Percentiles rank a stretch among this genome's conserved stretches.
phyloP scores from a whole-genome alignment of 768 basidiomycete genomes.

The Boletus coccyginus region DNA sequence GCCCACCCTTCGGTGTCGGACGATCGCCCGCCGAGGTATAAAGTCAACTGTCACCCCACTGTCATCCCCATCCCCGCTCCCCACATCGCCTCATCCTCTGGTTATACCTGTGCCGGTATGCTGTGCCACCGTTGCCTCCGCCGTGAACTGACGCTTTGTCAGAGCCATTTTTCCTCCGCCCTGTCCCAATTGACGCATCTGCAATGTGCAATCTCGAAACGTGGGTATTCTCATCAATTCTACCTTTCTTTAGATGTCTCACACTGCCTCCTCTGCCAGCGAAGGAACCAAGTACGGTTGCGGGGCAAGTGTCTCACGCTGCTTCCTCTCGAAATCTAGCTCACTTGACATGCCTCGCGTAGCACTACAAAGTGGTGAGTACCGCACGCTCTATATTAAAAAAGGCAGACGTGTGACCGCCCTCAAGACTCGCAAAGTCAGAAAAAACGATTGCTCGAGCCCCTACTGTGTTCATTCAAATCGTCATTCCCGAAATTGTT shows the following conservation, averaged over 20 bases:
- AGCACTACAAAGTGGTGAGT: slow-evolving; percentile 72
- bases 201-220: slow-evolving; percentile 58
- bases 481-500: slow-evolving; percentile 40
- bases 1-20: slow-evolving; percentile 12
- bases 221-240: slow-evolving; percentile 33
- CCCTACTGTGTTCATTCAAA: slow-evolving; percentile 40
- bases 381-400: slow-evolving; percentile 27
- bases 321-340: background rate
- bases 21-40: slow-evolving; percentile 28
- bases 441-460: slow-evolving; percentile 34
- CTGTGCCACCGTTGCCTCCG: slow-evolving; percentile 1
- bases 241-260: slow-evolving; percentile 18
- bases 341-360: slow-evolving; percentile 11
- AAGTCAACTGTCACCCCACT: slow-evolving; percentile 21
- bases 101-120: slow-evolving; percentile 15
- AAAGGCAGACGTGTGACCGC: background rate
- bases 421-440: slow-evolving; percentile 33
- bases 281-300: slow-evolving; percentile 76
- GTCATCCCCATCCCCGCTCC: slow-evolving; percentile 11
- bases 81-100: slow-evolving; percentile 10
- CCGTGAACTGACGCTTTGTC: slow-evolving; percentile 4
- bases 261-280: slow-evolving; percentile 40
- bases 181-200: slow-evolving; percentile 9
- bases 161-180: slow-evolving; percentile 7
- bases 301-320: slow-evolving; percentile 43